Evolutionary conservation across 2,329 filamentous ascomycete genomes (phyloP).

Genomic region (Verticillium longisporum): DNA sequence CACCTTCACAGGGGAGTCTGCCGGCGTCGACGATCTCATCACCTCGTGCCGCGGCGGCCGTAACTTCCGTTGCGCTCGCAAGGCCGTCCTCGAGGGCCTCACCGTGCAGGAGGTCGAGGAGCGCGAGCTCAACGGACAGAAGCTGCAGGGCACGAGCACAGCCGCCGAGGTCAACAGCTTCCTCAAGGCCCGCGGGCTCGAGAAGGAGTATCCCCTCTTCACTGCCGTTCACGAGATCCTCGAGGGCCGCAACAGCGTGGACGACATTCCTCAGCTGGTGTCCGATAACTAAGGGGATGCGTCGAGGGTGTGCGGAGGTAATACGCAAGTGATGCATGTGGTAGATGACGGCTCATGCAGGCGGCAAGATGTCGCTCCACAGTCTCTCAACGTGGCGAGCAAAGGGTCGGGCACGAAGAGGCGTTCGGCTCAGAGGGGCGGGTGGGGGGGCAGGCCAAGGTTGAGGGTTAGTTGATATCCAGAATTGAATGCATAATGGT

Average conservation of each 20-base stretch:
- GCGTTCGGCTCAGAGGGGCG: background rate
- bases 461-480: constrained; percentile 1
- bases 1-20: constrained; percentile 96
- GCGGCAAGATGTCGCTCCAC: background rate
- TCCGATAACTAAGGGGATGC: constrained; percentile 18
- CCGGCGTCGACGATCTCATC: constrained; percentile 91
- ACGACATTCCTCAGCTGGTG: constrained; percentile 72
- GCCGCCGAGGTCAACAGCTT: constrained; percentile 89
- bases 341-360: background rate
- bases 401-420: background rate
- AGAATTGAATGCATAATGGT: background rate
- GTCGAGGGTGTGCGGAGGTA: background rate
- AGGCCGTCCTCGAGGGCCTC: constrained; percentile 72
- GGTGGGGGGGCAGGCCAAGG: background rate
- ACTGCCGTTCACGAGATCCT: constrained; percentile 81
- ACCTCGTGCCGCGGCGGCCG: constrained; percentile 87
- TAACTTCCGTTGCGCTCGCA: constrained; percentile 90
- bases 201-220: constrained; percentile 85
- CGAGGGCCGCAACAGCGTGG: constrained; percentile 66
- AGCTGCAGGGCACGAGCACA: constrained; percentile 89
- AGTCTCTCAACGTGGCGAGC: no score
- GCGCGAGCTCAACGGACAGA: constrained; percentile 90
- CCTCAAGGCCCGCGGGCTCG: constrained; percentile 68
- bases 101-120: constrained; percentile 82
- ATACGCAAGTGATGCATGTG: background rate